Percentiles rank a stretch among this genome's conserved stretches.
phyloP scores from a whole-genome alignment of 306 rosid species.

The Arachis stenosperma region DNA sequence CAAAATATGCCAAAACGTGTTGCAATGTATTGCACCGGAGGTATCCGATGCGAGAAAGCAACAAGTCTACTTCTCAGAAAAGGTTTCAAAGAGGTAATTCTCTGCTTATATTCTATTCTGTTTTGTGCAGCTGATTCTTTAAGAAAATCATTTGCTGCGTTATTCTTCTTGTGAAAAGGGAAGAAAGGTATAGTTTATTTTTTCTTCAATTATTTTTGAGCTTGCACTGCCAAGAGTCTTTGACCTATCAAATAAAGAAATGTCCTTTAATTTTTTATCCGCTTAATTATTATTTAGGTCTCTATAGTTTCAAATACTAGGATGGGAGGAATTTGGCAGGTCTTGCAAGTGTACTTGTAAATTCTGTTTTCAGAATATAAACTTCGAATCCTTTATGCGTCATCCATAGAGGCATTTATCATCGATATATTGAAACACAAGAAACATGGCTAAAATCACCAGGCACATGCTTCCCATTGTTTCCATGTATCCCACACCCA shows the following conservation, averaged over 20 bases:
- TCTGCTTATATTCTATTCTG: constrained; percentile 15
- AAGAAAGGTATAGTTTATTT: not conserved
- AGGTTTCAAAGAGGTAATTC: constrained; percentile 88
- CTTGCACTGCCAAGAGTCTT: not conserved
- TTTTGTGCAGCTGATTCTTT: not conserved
- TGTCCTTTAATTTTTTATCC: not conserved
- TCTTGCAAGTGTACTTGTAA: constrained; percentile 3
- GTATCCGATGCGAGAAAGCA: constrained; percentile 98
- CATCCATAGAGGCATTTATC: not conserved
- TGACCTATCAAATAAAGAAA: constrained; percentile 6
- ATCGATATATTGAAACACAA: not conserved
- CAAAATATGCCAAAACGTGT: constrained; percentile 59
- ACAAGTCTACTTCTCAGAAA: constrained; percentile 83
- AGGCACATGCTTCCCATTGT: not conserved
- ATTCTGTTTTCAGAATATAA: not conserved
- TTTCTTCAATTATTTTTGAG: not conserved
- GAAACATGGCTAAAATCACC: too few species aligned
- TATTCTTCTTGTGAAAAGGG: not conserved
- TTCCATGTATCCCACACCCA: not conserved
- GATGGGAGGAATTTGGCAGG: constrained; percentile 15
- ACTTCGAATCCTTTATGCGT: constrained; percentile 1
- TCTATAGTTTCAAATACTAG: not conserved
- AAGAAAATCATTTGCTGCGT: not conserved
- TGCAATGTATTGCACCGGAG: constrained; percentile 99
- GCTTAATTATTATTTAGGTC: not conserved